Evolutionary conservation across 2,329 filamentous ascomycete genomes (phyloP).

Genomic region (Colletotrichum camelliae): DNA sequence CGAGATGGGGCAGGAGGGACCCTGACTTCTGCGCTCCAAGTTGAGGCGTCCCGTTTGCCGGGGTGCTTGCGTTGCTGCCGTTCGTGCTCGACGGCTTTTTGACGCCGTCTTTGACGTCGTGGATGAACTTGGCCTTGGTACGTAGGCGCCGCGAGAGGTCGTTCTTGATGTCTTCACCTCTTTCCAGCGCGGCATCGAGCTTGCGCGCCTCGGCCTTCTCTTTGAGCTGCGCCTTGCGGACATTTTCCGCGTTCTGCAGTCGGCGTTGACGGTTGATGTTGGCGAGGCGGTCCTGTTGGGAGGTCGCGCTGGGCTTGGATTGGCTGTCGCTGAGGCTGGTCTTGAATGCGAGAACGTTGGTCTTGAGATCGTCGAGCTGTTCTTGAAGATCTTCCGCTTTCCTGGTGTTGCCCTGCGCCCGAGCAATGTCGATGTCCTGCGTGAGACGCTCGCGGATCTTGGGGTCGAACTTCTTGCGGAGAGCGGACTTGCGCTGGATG

Average conservation of each 20-base stretch:
- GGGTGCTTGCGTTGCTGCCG: slow-evolving; percentile 55
- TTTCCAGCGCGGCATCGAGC: slow-evolving; percentile 64
- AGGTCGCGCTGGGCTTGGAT: slow-evolving; percentile 56
- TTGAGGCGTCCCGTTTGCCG: slow-evolving; percentile 59
- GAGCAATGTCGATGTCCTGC: slow-evolving; percentile 70
- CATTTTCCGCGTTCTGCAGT: slow-evolving; percentile 81
- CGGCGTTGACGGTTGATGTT: slow-evolving; percentile 86
- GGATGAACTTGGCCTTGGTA: slow-evolving; percentile 71
- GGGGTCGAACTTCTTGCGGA: slow-evolving; percentile 70
- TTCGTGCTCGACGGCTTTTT: slow-evolving; percentile 37
- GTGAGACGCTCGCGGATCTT: slow-evolving; percentile 72
- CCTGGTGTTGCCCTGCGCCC: slow-evolving; percentile 66
- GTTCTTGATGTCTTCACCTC: slow-evolving; percentile 65
- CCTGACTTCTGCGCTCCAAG: slow-evolving; percentile 43
- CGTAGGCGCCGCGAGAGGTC: slow-evolving; percentile 68
- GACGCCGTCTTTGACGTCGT: slow-evolving; percentile 59
- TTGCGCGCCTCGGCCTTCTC: slow-evolving; percentile 72
- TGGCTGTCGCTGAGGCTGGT: slow-evolving; percentile 64
- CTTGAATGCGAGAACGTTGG: slow-evolving; percentile 76
- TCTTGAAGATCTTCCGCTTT: slow-evolving; percentile 60
- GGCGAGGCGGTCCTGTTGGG: slow-evolving; percentile 82
- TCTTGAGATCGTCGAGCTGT: slow-evolving; percentile 67
- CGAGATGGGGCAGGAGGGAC: slow-evolving; percentile 54
- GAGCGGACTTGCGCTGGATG: slow-evolving; percentile 71
- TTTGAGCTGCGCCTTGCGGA: slow-evolving; percentile 88